Conservation (phyloP, 192 early-diverging fungal species). For the Martensiomyces pterosporus region DNA sequence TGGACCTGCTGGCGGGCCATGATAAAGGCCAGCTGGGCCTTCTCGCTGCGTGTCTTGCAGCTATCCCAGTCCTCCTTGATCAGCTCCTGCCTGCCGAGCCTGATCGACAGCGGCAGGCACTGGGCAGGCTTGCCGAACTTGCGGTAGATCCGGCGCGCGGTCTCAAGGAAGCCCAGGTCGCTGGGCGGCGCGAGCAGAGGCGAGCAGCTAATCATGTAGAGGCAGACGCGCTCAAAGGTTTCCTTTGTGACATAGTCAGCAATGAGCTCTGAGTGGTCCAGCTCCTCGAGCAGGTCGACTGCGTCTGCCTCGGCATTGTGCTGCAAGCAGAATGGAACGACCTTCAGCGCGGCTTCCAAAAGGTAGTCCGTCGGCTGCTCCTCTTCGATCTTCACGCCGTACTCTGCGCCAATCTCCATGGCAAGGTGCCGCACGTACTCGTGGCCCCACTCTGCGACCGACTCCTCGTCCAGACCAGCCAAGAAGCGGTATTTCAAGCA, state of each 20-base stretch:
- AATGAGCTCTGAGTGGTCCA: constrained; percentile 79
- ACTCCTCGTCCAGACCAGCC: constrained; percentile 66
- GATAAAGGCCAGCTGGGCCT: constrained; percentile 96
- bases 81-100: constrained; percentile 73
- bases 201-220: constrained; percentile 93
- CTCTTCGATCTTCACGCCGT: constrained; percentile 58
- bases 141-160: constrained; percentile 88
- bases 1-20: constrained; percentile 84
- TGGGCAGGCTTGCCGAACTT: constrained; percentile 76
- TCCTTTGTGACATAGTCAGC: constrained; percentile 86
- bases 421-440: constrained; percentile 98
- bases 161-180: constrained; percentile 76
- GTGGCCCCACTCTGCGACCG: constrained; percentile 93
- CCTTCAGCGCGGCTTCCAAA: constrained; percentile 69
- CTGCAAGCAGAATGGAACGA: constrained; percentile 92
- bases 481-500: constrained; percentile 82
- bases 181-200: constrained; percentile 88
- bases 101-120: constrained; percentile 81
- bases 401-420: constrained; percentile 86
- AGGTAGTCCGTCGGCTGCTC: constrained; percentile 61
- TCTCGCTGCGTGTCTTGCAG: constrained; percentile 75
- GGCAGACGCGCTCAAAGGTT: constrained; percentile 89
- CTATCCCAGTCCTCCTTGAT: constrained; percentile 84
- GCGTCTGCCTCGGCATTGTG: constrained; percentile 99
- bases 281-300: constrained; percentile 88